Conservation (phyloP, 176 grass and related monocot genomes). For the Alloteropsis semialata region DNA sequence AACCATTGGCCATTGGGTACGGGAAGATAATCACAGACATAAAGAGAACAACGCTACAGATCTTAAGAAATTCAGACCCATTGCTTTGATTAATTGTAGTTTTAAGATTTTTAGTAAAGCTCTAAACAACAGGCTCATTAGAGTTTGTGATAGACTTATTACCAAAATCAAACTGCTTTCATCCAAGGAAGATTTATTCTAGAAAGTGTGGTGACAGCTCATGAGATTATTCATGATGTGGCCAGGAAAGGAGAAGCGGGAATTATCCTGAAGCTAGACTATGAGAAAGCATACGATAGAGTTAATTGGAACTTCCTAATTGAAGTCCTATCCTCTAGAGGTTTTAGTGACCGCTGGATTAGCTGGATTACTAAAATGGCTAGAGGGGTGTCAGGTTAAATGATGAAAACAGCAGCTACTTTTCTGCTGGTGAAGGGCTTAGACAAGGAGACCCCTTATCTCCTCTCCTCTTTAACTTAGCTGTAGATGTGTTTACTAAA, state of each 20-base stretch:
- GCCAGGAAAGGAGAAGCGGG: no score
- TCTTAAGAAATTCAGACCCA: not conserved
- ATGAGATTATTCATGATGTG: no score
- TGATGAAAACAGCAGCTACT: not conserved
- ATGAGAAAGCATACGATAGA: not conserved
- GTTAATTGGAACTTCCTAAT: not conserved
- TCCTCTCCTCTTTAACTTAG: not conserved
- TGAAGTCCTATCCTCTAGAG: not conserved
- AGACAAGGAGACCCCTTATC: not conserved
- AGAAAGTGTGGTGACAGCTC: no score
- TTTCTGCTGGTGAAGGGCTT: not conserved
- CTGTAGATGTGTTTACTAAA: not conserved
- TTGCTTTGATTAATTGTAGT: not conserved
- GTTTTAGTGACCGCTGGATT: not conserved
- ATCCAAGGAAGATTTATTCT: not conserved
- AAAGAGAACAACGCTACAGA: not conserved
- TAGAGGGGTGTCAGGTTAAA: not conserved
- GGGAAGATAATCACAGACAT: no score
- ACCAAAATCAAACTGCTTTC: not conserved
- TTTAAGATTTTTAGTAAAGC: not conserved
- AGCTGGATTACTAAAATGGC: not conserved
- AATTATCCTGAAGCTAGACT: no score
- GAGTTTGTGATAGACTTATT: no score
- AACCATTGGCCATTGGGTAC: no score
- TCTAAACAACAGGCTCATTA: not conserved